phyloP scores from a whole-genome alignment of 768 basidiomycete genomes.

The Leccinellum albellum region DNA sequence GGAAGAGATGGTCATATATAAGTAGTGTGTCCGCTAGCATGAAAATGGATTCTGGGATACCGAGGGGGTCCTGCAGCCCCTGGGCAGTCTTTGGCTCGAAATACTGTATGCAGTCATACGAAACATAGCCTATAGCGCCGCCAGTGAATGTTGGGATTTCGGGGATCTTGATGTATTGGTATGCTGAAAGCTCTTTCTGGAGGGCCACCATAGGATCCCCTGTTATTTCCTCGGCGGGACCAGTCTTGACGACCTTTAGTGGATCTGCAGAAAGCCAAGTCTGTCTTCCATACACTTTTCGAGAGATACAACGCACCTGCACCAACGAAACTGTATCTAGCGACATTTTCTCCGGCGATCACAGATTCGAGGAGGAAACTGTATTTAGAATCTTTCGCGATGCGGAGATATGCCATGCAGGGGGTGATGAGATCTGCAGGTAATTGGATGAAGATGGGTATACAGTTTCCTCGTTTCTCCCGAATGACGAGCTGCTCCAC shows the following conservation, averaged over 20 bases:
- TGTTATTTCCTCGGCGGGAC: constrained; percentile 72
- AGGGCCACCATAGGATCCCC: constrained; percentile 87
- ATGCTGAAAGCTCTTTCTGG: constrained; percentile 80
- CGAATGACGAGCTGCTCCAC: constrained; percentile 75
- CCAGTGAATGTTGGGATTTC: constrained; percentile 94
- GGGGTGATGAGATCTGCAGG: constrained; percentile 97
- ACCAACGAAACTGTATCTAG: constrained; percentile 94
- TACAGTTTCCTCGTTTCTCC: constrained; percentile 86
- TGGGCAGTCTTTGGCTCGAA: constrained; percentile 93
- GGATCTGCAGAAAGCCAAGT: constrained; percentile 58
- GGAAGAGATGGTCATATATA: constrained; percentile 95
- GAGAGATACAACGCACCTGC: constrained; percentile 57
- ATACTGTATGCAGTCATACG: constrained; percentile 93
- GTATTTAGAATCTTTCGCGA: constrained; percentile 89
- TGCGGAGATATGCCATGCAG: constrained; percentile 91
- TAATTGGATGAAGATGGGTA: constrained; percentile 88
- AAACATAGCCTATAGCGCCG: constrained; percentile 95
- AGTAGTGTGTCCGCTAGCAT: constrained; percentile 96
- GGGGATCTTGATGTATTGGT: constrained; percentile 88
- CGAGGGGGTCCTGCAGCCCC: constrained; percentile 68
- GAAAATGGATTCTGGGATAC: constrained; percentile 94
- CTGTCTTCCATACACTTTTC: not conserved
- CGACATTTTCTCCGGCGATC: constrained; percentile 83
- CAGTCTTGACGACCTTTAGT: constrained; percentile 85
- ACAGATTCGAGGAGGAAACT: constrained; percentile 95